A percentile compares a stretch with the other conserved stretches of the same genome.
These are phyloP conservation scores for Fusarium torreyae DNA, from an alignment of 2,329 filamentous ascomycete genomes.

Conservation along the genomic window DNA sequence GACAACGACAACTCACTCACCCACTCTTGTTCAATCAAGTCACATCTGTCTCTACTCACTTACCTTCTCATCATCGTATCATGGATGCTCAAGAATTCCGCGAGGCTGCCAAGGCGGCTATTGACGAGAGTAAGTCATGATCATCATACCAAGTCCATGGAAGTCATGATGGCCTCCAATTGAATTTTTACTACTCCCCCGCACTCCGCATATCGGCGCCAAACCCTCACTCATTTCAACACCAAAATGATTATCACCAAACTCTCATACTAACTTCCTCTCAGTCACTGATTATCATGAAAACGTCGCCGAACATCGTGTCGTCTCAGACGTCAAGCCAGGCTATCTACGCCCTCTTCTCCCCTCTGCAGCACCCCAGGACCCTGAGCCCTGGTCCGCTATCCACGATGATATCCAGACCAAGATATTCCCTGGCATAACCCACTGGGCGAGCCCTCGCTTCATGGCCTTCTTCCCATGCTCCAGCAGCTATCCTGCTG, in stretches of 20 bases:
- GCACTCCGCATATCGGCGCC: conserved; percentile 14
- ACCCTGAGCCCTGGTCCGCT: conserved; percentile 80
- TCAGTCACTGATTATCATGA: conserved; percentile 89
- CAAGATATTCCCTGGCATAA: conserved; percentile 92
- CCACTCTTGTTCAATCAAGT: not conserved
- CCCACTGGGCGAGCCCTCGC: conserved; percentile 94
- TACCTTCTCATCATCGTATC: not conserved
- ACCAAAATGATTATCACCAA: conserved; percentile 2
- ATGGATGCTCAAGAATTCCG: conserved; percentile 89
- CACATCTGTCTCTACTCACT: not conserved
- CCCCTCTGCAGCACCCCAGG: conserved; percentile 74
- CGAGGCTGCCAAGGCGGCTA: conserved; percentile 80
- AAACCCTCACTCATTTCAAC: not conserved
- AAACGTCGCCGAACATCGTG: conserved; percentile 76
- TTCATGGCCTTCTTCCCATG: conserved; percentile 98
- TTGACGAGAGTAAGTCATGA: conserved; percentile 81
- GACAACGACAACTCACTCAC: too few relatives aligned
- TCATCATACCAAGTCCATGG: not conserved
- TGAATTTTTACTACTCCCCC: not conserved
- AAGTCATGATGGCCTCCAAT: conserved; percentile 51
- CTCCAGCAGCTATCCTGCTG: conserved; percentile 83
- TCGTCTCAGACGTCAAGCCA: conserved; percentile 83
- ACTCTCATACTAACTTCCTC: conserved; percentile 8
- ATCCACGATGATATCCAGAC: conserved; percentile 88
- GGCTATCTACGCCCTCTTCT: conserved; percentile 89